These are phyloP conservation scores for Citrus hindsii DNA, from an alignment of 345 rosid genomes.

Conservation along the genomic window DNA sequence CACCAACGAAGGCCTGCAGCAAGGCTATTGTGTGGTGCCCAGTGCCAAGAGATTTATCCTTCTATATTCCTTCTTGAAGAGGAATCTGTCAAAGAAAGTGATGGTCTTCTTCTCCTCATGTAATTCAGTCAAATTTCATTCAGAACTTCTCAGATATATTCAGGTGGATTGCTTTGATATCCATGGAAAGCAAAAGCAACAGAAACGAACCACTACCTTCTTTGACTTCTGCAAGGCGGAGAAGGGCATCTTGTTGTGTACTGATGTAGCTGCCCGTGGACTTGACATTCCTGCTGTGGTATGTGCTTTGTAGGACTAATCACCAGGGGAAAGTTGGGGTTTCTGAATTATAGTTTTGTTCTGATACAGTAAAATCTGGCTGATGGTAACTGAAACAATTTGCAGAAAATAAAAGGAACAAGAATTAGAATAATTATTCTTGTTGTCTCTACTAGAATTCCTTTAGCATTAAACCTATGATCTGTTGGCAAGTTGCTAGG, in stretches of 20 bases:
- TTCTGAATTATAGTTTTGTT: neutral
- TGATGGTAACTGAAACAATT: neutral
- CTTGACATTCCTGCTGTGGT: constrained; percentile 98
- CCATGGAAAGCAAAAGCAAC: constrained; percentile 95
- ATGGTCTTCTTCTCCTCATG: constrained; percentile 99
- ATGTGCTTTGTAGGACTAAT: constrained; percentile 9
- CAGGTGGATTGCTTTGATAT: constrained; percentile 77
- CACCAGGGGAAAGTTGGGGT: neutral
- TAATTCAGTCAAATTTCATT: constrained; percentile 85
- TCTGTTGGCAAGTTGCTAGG: neutral
- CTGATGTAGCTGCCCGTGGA: constrained; percentile 99
- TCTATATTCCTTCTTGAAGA: constrained; percentile 85
- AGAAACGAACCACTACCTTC: constrained; percentile 85
- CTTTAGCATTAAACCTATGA: neutral
- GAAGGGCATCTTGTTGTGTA: constrained; percentile 92
- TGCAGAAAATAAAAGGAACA: neutral
- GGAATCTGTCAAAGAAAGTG: constrained; percentile 83
- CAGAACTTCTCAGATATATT: constrained; percentile 78
- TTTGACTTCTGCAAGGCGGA: constrained; percentile 89
- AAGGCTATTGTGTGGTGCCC: constrained; percentile 90
- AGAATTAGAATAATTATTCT: neutral
- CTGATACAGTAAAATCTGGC: neutral
- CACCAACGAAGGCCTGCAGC: constrained; percentile 93
- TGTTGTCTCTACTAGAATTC: neutral
- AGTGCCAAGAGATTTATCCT: constrained; percentile 82